Percentiles rank a stretch among this genome's conserved stretches.
phyloP scores from a whole-genome alignment of 768 basidiomycete genomes.

The Boletus subcaerulescens region DNA sequence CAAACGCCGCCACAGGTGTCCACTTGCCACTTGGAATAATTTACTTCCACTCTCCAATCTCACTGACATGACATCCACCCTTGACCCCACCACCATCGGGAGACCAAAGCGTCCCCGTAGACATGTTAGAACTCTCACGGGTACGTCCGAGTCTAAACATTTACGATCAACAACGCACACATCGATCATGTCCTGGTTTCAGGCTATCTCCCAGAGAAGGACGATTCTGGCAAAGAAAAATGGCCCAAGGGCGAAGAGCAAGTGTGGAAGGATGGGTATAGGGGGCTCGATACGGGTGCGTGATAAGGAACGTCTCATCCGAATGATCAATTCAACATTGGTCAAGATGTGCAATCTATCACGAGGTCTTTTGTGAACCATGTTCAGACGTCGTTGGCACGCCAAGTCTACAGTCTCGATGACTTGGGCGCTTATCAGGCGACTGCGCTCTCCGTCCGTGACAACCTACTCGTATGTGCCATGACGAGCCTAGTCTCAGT shows the following conservation, averaged over 20 bases:
- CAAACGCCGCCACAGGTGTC: not conserved
- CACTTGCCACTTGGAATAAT: not conserved
- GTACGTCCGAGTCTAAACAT: conserved; percentile 32
- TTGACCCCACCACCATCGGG: conserved; percentile 67
- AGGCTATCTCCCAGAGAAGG: conserved; percentile 81
- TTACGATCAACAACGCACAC: not conserved
- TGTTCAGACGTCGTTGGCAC: conserved; percentile 85
- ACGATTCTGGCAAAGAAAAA: conserved; percentile 73
- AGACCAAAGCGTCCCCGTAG: conserved; percentile 49
- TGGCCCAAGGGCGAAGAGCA: conserved; percentile 83
- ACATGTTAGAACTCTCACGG: conserved; percentile 68
- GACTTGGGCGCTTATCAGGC: conserved; percentile 90
- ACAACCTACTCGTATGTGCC: conserved; percentile 72
- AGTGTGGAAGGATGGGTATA: conserved; percentile 64
- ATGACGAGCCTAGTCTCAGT: not conserved
- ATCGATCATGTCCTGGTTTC: conserved; percentile 3
- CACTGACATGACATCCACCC: conserved; percentile 54
- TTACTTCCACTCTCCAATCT: not conserved
- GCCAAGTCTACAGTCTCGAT: conserved; percentile 88
- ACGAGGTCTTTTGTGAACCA: conserved; percentile 78
- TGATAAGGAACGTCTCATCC: not conserved
- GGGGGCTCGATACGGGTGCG: conserved; percentile 56
- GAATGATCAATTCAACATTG: not conserved
- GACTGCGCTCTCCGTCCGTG: conserved; percentile 81
- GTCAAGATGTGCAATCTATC: conserved; percentile 55